phyloP scores from a whole-genome alignment of 2,329 filamentous ascomycete genomes.

The Botrytis squamosa region DNA sequence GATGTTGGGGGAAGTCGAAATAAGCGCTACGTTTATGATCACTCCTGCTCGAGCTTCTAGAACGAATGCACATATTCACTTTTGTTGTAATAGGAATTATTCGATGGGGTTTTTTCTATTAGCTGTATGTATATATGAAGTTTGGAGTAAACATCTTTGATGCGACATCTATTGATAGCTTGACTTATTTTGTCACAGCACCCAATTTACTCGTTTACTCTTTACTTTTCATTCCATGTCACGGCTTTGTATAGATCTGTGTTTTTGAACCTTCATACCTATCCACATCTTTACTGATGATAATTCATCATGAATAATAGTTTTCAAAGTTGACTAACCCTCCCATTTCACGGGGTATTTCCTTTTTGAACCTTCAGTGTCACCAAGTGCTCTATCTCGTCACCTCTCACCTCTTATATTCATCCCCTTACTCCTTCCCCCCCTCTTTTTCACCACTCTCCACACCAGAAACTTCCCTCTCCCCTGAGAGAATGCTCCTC shows the following conservation, averaged over 20 bases:
- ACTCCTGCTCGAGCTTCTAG: background rate
- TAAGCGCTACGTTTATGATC: background rate
- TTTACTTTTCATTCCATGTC: background rate
- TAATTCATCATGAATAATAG: background rate
- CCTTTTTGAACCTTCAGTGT: background rate
- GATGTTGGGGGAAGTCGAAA: background rate
- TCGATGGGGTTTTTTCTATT: background rate
- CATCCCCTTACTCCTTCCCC: background rate
- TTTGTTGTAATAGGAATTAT: background rate
- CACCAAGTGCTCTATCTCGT: background rate
- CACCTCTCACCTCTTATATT: background rate
- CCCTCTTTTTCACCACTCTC: background rate
- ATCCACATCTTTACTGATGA: background rate
- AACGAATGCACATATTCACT: background rate
- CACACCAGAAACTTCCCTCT: background rate
- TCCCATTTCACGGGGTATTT: background rate
- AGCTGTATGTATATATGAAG: background rate
- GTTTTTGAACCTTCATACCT: background rate
- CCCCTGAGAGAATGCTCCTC: fast-evolving
- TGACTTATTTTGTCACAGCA: background rate
- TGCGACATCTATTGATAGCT: background rate
- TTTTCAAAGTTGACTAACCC: background rate
- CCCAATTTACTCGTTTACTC: background rate
- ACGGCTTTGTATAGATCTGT: background rate
- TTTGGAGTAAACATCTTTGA: background rate